Conservation (phyloP, 2,329 filamentous ascomycete genomes). For the Diaporthe australafricana region DNA sequence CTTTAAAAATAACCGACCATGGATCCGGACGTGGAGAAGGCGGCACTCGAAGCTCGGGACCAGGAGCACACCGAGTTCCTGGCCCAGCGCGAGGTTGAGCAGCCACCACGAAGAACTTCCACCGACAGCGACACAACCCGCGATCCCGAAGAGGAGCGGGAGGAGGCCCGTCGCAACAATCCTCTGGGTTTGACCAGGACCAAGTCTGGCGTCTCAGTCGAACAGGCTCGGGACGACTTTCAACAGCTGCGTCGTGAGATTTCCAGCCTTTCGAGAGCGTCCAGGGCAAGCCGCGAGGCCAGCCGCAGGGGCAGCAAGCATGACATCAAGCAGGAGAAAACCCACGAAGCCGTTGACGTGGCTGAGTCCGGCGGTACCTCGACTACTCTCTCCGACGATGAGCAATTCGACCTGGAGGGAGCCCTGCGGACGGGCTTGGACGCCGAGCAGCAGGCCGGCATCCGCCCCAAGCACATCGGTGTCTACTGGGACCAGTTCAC, state of each 20-base stretch:
- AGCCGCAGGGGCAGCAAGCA: slow-evolving; percentile 43
- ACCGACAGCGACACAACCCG: slow-evolving; percentile 40
- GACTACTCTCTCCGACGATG: slow-evolving; percentile 59
- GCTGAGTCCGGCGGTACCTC: slow-evolving; percentile 46
- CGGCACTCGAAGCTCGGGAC: slow-evolving; percentile 23
- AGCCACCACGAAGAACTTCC: slow-evolving; percentile 36
- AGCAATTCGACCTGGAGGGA: slow-evolving; percentile 80
- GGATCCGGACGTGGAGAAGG: slow-evolving; percentile 41
- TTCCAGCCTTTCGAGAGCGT: slow-evolving; percentile 66
- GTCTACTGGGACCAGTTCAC: slow-evolving; percentile 84
- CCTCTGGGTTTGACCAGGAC: slow-evolving; percentile 59
- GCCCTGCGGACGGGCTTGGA: slow-evolving; percentile 78
- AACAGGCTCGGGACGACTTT: slow-evolving; percentile 77
- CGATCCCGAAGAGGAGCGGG: slow-evolving; percentile 52
- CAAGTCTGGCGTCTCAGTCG: slow-evolving; percentile 69
- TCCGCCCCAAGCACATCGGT: slow-evolving; percentile 82
- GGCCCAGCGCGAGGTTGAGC: slow-evolving; percentile 38
- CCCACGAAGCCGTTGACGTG: slow-evolving; percentile 55
- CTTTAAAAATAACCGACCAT: slow-evolving; percentile 30
- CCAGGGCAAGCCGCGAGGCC: slow-evolving; percentile 47
- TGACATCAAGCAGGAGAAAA: slow-evolving; percentile 22
- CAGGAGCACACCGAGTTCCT: slow-evolving; percentile 25
- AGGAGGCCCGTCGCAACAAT: slow-evolving; percentile 57
- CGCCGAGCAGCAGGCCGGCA: slow-evolving; percentile 81
- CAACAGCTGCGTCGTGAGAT: slow-evolving; percentile 73